phyloP scores from a whole-genome alignment of 2,329 filamentous ascomycete genomes.

The Ophiostoma ips region DNA sequence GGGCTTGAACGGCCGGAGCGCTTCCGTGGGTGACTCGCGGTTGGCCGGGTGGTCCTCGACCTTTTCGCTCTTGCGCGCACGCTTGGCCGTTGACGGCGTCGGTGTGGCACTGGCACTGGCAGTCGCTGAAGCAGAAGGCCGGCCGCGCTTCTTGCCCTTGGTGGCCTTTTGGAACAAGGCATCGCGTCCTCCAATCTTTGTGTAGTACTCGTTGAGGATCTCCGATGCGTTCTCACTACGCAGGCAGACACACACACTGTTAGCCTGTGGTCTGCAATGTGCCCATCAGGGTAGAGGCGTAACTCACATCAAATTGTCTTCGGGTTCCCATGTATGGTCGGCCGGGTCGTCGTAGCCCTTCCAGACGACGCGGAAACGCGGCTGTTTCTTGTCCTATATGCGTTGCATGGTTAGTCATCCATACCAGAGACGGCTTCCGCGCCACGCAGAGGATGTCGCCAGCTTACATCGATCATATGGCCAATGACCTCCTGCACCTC shows the following conservation, averaged over 20 bases:
- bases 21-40: slow-evolving; percentile 31
- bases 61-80: slow-evolving; percentile 31
- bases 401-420: not conserved
- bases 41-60: slow-evolving; percentile 37
- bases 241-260: not conserved
- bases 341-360: slow-evolving; percentile 56
- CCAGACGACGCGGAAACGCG: slow-evolving; percentile 66
- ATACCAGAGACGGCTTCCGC: not conserved
- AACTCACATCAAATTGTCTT: slow-evolving; percentile 48
- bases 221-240: slow-evolving; percentile 44
- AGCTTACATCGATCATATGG: slow-evolving; percentile 41
- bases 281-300: too few species aligned
- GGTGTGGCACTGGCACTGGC: slow-evolving; percentile 14
- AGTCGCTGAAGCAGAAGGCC: slow-evolving; percentile 25
- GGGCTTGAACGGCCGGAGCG: slow-evolving; percentile 42
- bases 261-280: not conserved
- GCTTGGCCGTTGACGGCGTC: slow-evolving; percentile 23
- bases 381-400: slow-evolving; percentile 25
- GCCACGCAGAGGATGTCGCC: not conserved
- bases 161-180: slow-evolving; percentile 35
- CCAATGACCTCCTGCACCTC: slow-evolving; percentile 60
- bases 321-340: slow-evolving; percentile 68
- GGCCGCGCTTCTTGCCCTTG: slow-evolving; percentile 44
- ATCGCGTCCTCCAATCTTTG: slow-evolving; percentile 48
- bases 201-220: slow-evolving; percentile 51